Conservation (phyloP, 2,329 filamentous ascomycete species). For the Domatiomyces globalis region DNA sequence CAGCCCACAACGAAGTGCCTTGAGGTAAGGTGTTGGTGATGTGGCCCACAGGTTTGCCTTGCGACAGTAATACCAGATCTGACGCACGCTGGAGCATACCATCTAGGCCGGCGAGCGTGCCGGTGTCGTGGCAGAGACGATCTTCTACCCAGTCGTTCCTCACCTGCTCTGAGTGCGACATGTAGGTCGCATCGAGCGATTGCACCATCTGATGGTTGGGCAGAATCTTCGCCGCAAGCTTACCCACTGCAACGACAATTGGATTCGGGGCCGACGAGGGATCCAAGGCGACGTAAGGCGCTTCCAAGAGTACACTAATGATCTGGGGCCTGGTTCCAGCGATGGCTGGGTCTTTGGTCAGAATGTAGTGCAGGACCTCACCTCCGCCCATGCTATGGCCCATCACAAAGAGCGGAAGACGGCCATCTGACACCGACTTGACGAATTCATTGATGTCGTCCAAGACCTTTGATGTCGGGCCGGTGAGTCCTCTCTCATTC, state of each 20-base stretch:
- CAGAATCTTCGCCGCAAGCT: constrained; percentile 52
- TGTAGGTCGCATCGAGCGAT: constrained; percentile 46
- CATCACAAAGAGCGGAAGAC: constrained; percentile 62
- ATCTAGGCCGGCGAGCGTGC: constrained; percentile 68
- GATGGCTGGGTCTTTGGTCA: constrained; percentile 26
- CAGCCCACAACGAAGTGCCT: constrained; percentile 51
- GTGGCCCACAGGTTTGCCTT: constrained; percentile 19
- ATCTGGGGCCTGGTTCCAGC: constrained; percentile 44
- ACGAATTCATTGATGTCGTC: constrained; percentile 64
- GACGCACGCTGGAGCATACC: constrained; percentile 62
- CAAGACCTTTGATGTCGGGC: constrained; percentile 58
- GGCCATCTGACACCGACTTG: constrained; percentile 10
- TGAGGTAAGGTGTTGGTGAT: constrained; percentile 19
- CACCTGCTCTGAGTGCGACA: constrained; percentile 55
- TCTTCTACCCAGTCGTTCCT: constrained; percentile 50
- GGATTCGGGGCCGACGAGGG: constrained; percentile 48
- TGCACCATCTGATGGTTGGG: constrained; percentile 55
- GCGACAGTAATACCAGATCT: constrained; percentile 40
- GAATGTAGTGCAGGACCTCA: constrained; percentile 50
- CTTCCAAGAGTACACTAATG: constrained; percentile 59
- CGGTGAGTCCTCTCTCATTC: constrained; percentile 48
- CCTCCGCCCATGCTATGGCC: constrained; percentile 88
- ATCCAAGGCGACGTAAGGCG: constrained; percentile 65
- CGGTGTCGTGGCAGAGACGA: constrained; percentile 62
- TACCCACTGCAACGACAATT: constrained; percentile 51